These are phyloP conservation scores for Taiwanofungus camphoratus DNA, from an alignment of 1,284 basidiomycete species.

Conservation along the genomic window DNA sequence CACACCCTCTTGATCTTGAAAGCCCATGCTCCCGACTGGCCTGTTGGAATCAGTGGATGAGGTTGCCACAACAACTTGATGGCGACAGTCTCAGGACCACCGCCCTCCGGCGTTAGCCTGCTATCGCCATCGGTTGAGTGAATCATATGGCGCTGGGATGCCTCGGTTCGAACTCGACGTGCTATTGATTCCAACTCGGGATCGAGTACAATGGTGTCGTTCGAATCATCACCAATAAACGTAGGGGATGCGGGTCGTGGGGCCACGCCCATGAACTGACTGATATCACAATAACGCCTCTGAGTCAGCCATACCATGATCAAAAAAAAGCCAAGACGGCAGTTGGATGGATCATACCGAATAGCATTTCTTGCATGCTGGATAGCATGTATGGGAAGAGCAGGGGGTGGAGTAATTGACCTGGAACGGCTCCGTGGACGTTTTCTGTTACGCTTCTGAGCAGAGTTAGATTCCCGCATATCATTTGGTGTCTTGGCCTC, in stretches of 20 bases:
- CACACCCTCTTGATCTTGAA: constrained; percentile 58
- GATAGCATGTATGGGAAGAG: constrained; percentile 43
- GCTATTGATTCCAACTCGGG: constrained; percentile 58
- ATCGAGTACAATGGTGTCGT: constrained; percentile 45
- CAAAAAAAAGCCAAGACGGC: too few relatives aligned
- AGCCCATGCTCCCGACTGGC: constrained; percentile 36
- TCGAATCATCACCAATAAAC: constrained; percentile 37
- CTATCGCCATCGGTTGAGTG: constrained; percentile 13
- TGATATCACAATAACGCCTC: too few relatives aligned
- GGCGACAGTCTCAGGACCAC: constrained; percentile 38
- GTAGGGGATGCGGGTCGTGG: constrained; percentile 41
- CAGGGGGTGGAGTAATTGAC: constrained; percentile 71
- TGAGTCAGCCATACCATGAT: too few relatives aligned
- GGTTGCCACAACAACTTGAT: constrained; percentile 57
- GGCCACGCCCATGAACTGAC: constrained; percentile 38
- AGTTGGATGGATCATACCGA: constrained; percentile 37
- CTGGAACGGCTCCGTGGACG: constrained; percentile 49
- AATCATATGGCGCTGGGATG: constrained; percentile 14
- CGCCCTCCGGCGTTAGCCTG: constrained; percentile 14
- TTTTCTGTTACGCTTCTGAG: constrained; percentile 31
- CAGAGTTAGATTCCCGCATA: constrained; percentile 7
- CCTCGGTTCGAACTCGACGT: constrained; percentile 25
- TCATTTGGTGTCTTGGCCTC: constrained; percentile 23
- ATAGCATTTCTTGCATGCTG: constrained; percentile 50
- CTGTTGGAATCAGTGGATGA: constrained; percentile 48